These are phyloP conservation scores for Fraxinus baroniana DNA, from an alignment of 305 asterid species.

Conservation along the genomic window DNA sequence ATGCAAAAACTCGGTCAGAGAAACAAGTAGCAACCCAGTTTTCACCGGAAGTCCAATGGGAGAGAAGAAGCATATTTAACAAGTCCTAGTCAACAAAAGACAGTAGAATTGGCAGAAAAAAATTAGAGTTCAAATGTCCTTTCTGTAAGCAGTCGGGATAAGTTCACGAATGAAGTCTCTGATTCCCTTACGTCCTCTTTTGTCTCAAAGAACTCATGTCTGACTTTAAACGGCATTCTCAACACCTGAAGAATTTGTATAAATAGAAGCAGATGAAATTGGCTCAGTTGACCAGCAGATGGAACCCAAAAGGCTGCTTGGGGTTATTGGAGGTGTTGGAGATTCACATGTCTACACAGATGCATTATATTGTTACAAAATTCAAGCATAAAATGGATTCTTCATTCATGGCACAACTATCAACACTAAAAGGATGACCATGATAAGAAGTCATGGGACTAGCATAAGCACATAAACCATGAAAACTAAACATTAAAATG, in stretches of 20 bases:
- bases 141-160: slow-evolving; percentile 75
- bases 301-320: slow-evolving; percentile 74
- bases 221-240: slow-evolving; percentile 52
- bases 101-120: not conserved
- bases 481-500: not conserved
- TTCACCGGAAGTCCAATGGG: not conserved
- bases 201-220: slow-evolving; percentile 50
- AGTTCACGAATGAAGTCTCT: slow-evolving; percentile 67
- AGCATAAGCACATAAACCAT: not conserved
- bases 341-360: slow-evolving; percentile 68
- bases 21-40: slow-evolving; percentile 4
- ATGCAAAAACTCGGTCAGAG: slow-evolving; percentile 10
- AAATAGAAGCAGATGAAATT: slow-evolving; percentile 67
- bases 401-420: not conserved
- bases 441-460: not conserved
- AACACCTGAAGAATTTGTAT: slow-evolving; percentile 60
- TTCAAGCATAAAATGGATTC: not conserved
- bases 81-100: not conserved
- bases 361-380: not conserved
- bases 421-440: not conserved
- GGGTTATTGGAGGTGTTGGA: slow-evolving; percentile 75
- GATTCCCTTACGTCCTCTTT: slow-evolving; percentile 69
- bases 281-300: slow-evolving; percentile 91
- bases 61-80: not conserved
- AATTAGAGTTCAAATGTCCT: slow-evolving; percentile 42